A percentile compares a stretch with the other conserved stretches of the same genome.
phyloP scores from a whole-genome alignment of 2,329 filamentous ascomycete species.

The Ilyonectria destructans region DNA sequence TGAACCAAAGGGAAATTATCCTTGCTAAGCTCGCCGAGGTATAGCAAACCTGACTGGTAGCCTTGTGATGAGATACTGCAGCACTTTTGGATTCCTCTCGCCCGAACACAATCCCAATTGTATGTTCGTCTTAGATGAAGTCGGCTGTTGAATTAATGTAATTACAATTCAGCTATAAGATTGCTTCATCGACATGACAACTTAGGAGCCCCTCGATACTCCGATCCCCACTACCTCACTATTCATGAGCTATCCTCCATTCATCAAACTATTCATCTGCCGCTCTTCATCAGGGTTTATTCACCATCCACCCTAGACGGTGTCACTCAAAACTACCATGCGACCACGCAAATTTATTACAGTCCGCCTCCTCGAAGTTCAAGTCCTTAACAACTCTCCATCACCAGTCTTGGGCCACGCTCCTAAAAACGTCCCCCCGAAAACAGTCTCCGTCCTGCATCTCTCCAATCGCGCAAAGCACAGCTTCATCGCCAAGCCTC shows the following conservation, averaged over 20 bases:
- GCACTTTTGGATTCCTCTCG: too few species aligned
- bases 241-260: neutral
- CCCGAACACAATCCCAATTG: too few species aligned
- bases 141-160: too few species aligned
- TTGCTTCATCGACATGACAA: too few species aligned
- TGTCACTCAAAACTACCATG: neutral
- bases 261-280: neutral
- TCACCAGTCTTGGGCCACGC: neutral
- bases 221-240: neutral
- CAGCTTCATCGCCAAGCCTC: constrained; percentile 13
- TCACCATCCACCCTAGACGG: neutral
- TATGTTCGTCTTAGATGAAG: too few species aligned
- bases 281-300: neutral
- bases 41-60: too few species aligned
- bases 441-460: constrained; percentile 5
- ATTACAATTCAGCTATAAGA: too few species aligned
- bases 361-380: constrained; percentile 8
- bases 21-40: too few species aligned
- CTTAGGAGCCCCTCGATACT: too few species aligned
- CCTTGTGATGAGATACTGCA: too few species aligned
- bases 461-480: constrained; percentile 20
- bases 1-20: too few species aligned
- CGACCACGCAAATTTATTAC: constrained; percentile 8
- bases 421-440: neutral
- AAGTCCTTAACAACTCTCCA: neutral